Base-by-base conservation (phyloP, 1,284 basidiomycete genomes). In the Mixia osmundae region DNA sequence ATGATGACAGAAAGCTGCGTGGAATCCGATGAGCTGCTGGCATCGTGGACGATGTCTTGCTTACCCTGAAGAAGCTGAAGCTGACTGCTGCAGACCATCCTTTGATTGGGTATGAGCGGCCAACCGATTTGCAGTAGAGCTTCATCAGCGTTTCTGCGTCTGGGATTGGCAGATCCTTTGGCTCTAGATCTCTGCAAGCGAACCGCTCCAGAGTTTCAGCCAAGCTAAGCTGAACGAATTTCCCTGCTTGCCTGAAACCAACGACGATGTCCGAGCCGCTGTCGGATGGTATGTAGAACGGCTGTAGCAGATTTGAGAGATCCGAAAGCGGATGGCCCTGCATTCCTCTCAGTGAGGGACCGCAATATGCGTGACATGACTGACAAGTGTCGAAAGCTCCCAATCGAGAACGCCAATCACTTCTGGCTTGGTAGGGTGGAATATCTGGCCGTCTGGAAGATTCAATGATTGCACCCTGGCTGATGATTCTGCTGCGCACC, bases 391-490 rank as follows among this genome's bases (percentile, higher is more conserved):
- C 50, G 79, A 87, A 25, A 95, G 60, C 53, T 95, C 87, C 87
- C 87, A 95, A 54, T 95, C 87, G 33, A 95, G 60, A 29, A 95
- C 82, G 2, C 80, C 87, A 48, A 95, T 85, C 2, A 95, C 83
- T 30, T 69, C 63, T 40, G 85, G 79, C 57, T 91, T 74, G 2
- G 74, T 83, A 0, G 78, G 76, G 52, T 94, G 85, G 58, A 85
- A 95, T 43, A 95, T 69, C 47, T 52, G 37, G 5, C 9, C 19
- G 23, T 6, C 2, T 9, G 8, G 21, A n/a, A n/a, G 29, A 8
- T n/a, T 30, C 29, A 30, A 19, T 8, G 29, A 8, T 30, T 10
- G 8, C n/a, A 39, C 16, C 7, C 27, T n/a, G n/a, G 37, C 15
- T 18, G 7, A 12, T 2, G 8, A 10, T 25, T 10, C 6, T 21